These are phyloP conservation scores for Nannizzia gypsea DNA, from an alignment of 2,329 filamentous ascomycete genomes.

Conservation along the genomic window DNA sequence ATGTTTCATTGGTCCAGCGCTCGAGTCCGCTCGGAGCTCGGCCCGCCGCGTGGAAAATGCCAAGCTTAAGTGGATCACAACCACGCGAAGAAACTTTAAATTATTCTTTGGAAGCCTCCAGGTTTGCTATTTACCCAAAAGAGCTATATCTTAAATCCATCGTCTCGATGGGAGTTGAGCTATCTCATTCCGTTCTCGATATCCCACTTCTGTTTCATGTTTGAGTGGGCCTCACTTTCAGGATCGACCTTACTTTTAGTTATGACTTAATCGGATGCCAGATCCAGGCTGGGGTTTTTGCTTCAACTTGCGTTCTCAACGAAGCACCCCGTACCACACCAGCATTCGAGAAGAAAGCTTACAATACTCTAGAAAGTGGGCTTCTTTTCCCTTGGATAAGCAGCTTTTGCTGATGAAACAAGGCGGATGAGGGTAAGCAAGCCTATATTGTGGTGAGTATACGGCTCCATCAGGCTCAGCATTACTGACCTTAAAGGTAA, in stretches of 20 bases:
- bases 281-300: neutral
- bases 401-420: neutral
- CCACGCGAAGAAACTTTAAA: slow-evolving; percentile 1
- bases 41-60: slow-evolving; percentile 2
- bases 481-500: neutral
- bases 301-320: neutral
- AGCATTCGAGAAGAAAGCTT: neutral
- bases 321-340: neutral
- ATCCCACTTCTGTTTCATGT: neutral
- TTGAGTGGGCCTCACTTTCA: neutral
- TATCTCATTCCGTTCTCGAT: neutral
- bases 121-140: neutral
- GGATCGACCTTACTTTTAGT: neutral
- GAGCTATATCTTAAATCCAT: neutral
- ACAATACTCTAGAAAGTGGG: neutral
- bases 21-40: neutral
- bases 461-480: neutral
- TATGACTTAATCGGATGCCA: neutral
- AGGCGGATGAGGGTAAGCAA: neutral
- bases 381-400: neutral
- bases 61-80: neutral
- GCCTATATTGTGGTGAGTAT: neutral
- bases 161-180: neutral
- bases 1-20: neutral
- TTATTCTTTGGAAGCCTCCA: neutral